A percentile compares a stretch with the other conserved stretches of the same genome.
These are phyloP conservation scores for Xylariales sp. DNA, from an alignment of 2,329 filamentous ascomycete species.

Conservation along the genomic window DNA sequence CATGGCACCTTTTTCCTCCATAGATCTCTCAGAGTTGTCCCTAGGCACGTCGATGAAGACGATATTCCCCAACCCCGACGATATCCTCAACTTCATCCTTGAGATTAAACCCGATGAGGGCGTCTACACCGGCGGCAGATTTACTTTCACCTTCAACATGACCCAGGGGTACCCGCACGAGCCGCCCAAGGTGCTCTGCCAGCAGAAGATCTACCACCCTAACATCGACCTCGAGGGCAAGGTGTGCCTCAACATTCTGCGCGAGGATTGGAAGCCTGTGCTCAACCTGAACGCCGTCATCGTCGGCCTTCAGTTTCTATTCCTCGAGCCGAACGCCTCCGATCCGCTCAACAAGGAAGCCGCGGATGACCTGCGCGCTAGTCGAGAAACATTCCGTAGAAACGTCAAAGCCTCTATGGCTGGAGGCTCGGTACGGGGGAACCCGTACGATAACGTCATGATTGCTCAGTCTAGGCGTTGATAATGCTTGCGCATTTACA, in stretches of 20 bases:
- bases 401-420: constrained; percentile 88
- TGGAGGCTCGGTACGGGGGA: constrained; percentile 79
- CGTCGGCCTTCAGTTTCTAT: constrained; percentile 93
- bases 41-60: constrained; percentile 84
- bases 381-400: constrained; percentile 88
- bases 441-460: constrained; percentile 79
- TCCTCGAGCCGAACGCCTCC: constrained; percentile 95
- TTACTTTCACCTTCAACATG: constrained; percentile 92
- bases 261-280: constrained; percentile 99
- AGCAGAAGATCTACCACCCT: constrained; percentile 98
- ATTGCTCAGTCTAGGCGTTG: constrained; percentile 25
- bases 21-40: constrained; percentile 84
- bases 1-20: neutral
- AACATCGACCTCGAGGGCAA: constrained; percentile 99
- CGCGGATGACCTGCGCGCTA: constrained; percentile 87
- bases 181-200: constrained; percentile 95
- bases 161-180: constrained; percentile 97
- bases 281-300: constrained; percentile 97
- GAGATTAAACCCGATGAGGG: constrained; percentile 87
- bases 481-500: neutral
- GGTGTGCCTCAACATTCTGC: constrained; percentile 95
- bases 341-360: constrained; percentile 99
- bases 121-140: constrained; percentile 87
- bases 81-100: constrained; percentile 86
- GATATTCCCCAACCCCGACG: constrained; percentile 83